Conservation (phyloP, 768 basidiomycete species). For the Lactifluus piperatus region DNA sequence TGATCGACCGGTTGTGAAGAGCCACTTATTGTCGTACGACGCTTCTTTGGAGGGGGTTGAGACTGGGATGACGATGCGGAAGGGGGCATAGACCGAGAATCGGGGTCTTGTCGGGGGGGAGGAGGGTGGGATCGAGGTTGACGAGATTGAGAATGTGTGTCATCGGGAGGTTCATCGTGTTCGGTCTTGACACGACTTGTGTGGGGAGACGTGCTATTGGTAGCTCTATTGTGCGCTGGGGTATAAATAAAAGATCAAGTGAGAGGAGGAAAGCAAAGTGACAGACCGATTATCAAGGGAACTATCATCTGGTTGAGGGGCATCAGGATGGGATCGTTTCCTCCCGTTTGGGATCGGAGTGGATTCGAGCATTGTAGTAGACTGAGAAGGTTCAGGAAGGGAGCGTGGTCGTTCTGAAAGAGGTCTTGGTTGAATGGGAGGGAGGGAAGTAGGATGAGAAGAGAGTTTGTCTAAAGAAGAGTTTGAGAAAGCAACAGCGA, state of each 20-base stretch:
- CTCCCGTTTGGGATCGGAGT: conserved; percentile 20
- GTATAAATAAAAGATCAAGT: conserved; percentile 12
- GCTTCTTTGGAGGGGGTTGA: conserved; percentile 40
- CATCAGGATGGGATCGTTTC: conserved; percentile 24
- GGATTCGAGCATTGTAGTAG: conserved; percentile 14
- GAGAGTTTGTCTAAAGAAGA: conserved; percentile 45
- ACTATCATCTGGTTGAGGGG: conserved; percentile 7
- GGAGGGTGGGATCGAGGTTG: conserved; percentile 5
- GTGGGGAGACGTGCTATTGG: conserved; percentile 34
- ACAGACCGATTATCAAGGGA: conserved; percentile 12
- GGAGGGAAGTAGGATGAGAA: conserved; percentile 45
- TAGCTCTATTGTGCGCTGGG: conserved; percentile 16
- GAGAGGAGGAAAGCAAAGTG: conserved; percentile 18
- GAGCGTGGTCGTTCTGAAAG: conserved; percentile 24
- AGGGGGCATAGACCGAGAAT: conserved; percentile 10
- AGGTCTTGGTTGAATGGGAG: conserved; percentile 51
- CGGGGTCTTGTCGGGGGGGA: conserved; percentile 5
- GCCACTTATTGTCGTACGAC: conserved; percentile 65
- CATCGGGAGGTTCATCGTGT: conserved; percentile 40
- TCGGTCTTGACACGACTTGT: conserved; percentile 55
- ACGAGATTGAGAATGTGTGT: conserved; percentile 27
- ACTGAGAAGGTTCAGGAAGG: conserved; percentile 20
- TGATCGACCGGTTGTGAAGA: conserved; percentile 45
- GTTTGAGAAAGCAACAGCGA: conserved; percentile 64
- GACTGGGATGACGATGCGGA: conserved; percentile 14